These are phyloP conservation scores for Atalantia buxifolia DNA, from an alignment of 345 rosid species.

Conservation along the genomic window DNA sequence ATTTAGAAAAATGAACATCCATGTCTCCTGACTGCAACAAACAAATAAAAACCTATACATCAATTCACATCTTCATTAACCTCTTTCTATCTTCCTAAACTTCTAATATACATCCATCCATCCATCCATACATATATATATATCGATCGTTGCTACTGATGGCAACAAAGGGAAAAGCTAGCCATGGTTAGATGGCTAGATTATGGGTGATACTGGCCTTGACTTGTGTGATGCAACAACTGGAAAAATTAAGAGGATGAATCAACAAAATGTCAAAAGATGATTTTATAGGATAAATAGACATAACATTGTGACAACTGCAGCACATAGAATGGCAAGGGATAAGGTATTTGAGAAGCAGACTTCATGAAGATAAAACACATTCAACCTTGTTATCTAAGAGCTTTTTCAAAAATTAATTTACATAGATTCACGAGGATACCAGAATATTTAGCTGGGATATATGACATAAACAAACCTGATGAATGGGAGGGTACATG, in stretches of 20 bases:
- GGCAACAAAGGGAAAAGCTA: background rate
- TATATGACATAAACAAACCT: slow-evolving; percentile 41
- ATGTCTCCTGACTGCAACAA: background rate
- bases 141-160: background rate
- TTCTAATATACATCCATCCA: no score
- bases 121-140: no score
- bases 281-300: background rate
- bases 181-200: background rate
- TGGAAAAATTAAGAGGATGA: background rate
- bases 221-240: background rate
- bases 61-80: background rate
- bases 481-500: slow-evolving; percentile 90
- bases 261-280: background rate
- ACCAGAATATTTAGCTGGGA: background rate
- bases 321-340: background rate
- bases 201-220: background rate
- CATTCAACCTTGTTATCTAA: background rate
- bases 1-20: no score
- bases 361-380: background rate
- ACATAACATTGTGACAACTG: background rate
- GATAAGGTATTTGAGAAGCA: background rate
- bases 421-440: background rate
- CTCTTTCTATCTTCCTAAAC: no score
- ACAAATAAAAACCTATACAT: background rate
- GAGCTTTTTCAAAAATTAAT: background rate